These are phyloP conservation scores for Syzygium oleosum DNA, from an alignment of 345 rosid genomes.

Conservation along the genomic window DNA sequence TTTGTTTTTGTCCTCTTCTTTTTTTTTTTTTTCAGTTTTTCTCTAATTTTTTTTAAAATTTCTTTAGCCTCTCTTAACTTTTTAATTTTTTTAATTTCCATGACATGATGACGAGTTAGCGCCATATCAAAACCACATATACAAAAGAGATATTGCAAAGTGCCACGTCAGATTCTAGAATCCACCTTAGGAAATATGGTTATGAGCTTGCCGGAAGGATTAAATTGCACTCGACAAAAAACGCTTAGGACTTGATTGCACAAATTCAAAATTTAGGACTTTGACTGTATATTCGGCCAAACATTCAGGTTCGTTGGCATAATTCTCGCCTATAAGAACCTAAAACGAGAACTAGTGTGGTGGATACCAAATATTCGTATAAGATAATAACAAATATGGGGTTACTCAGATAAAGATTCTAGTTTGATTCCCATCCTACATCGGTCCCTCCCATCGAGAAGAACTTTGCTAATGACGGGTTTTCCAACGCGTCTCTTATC, in stretches of 20 bases:
- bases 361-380: too few species aligned
- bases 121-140: rapidly evolving
- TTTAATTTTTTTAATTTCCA: too few species aligned
- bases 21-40: background rate
- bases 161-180: rapidly evolving
- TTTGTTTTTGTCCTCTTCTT: too few species aligned
- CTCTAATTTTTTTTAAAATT: background rate
- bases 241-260: background rate
- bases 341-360: background rate
- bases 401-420: background rate
- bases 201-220: rapidly evolving
- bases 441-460: rapidly evolving
- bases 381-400: rapidly evolving
- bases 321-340: background rate
- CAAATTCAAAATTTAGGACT: background rate
- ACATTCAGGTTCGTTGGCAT: rapidly evolving
- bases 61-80: background rate
- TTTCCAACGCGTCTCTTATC: too few species aligned
- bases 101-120: rapidly evolving
- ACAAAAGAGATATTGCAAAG: background rate
- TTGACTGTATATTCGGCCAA: rapidly evolving
- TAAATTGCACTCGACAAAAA: background rate
- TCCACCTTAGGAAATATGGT: background rate
- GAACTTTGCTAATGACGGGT: background rate
- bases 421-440: background rate